These are phyloP conservation scores for Xylaria scruposa DNA, from an alignment of 495 filamentous ascomycete species.

Conservation along the genomic window DNA sequence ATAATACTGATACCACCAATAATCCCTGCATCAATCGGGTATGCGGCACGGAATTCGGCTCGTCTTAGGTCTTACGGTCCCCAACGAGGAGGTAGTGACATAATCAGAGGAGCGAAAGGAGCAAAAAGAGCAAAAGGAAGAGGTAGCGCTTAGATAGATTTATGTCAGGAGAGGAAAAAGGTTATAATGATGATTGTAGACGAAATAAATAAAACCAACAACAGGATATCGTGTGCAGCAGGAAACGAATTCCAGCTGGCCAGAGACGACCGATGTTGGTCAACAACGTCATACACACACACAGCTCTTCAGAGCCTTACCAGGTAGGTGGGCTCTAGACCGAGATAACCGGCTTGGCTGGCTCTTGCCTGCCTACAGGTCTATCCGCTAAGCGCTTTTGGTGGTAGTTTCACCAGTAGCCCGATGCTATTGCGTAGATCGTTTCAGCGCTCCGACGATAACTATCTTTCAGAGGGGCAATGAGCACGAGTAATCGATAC, in stretches of 20 bases:
- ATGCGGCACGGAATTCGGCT: constrained; percentile 8
- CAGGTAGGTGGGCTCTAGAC: constrained; percentile 7
- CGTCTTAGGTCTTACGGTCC: not conserved
- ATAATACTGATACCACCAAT: not conserved
- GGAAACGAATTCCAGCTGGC: constrained; percentile 11
- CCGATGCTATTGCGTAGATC: not conserved
- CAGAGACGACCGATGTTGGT: constrained; percentile 2
- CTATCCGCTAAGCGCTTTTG: not conserved
- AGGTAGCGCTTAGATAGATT: not conserved
- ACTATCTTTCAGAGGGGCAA: not conserved
- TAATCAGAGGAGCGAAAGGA: not conserved
- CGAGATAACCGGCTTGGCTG: not conserved
- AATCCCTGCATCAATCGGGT: not conserved
- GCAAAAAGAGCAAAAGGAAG: not conserved
- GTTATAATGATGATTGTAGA: not conserved
- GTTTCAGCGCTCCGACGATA: not conserved
- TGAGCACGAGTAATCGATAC: not conserved
- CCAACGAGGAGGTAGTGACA: not conserved
- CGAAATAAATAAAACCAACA: not conserved
- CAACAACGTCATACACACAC: constrained; percentile 18
- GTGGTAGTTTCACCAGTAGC: not conserved
- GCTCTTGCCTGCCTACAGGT: not conserved
- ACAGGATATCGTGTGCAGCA: not conserved
- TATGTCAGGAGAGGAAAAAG: not conserved
- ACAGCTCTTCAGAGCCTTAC: constrained; percentile 7